phyloP scores from a whole-genome alignment of 2,329 filamentous ascomycete genomes.

The Didymella arachidicola region DNA sequence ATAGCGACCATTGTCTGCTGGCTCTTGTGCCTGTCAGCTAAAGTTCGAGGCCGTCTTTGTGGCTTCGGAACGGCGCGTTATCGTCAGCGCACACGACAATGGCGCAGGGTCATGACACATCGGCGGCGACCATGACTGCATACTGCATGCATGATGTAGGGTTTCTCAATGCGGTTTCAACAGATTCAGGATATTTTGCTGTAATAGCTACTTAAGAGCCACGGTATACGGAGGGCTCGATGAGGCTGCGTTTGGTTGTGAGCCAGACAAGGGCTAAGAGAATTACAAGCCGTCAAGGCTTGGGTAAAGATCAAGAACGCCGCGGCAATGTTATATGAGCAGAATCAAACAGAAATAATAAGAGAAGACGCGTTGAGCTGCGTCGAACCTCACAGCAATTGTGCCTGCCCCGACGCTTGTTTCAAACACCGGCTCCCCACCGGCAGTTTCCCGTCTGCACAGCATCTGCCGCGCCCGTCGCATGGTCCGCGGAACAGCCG shows the following conservation, averaged over 20 bases:
- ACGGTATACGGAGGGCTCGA: neutral
- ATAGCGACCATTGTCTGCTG: neutral
- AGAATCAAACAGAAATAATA: neutral
- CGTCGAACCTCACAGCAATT: neutral
- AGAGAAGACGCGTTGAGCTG: neutral
- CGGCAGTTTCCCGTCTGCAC: neutral
- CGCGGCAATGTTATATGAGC: neutral
- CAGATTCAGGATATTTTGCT: neutral
- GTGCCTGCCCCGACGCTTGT: neutral
- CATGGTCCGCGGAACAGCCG: conserved; percentile 12
- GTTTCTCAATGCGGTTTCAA: neutral
- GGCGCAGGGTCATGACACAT: neutral
- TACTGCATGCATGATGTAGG: neutral
- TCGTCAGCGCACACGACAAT: neutral
- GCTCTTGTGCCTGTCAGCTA: neutral
- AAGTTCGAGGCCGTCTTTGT: neutral
- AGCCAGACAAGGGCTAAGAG: neutral
- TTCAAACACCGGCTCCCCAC: conserved; percentile 27
- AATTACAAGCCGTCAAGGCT: neutral
- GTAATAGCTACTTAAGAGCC: neutral
- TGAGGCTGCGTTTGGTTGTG: neutral
- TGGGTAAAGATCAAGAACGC: neutral
- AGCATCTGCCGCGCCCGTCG: conserved; percentile 5
- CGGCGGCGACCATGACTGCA: neutral
- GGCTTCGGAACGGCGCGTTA: neutral